Evolutionary conservation across 805 yeast species (phyloP), one percentile per base, ranked within the genome.

Genomic region (Lachancea thermotolerans): DNA sequence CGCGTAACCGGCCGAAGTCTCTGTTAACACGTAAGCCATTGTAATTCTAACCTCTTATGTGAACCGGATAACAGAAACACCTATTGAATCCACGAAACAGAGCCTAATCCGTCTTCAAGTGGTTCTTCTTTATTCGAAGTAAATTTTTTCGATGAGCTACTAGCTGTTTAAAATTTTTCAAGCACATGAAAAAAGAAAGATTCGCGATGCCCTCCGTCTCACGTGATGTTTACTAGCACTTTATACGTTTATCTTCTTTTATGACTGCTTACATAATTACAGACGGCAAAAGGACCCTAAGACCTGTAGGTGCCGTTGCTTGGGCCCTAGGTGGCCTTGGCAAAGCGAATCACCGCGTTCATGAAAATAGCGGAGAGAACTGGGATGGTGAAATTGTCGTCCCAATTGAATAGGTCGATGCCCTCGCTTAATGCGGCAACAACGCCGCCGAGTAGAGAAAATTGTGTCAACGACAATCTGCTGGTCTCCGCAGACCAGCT

Each of bases 1-100:
- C 65, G 99, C 99, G 69, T 93, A 93, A 65, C 99, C 99, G 43
- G 99, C 99, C 53, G 99, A 86, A 54, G 99, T 93, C 75, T 93
- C 99, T 50, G 98, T 85, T 67, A 91, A 80, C 64, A 91, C 89
- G 78, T 74, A 85, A 52, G 93, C 84, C 95, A 85, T 85, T 41
- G 40, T 32, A 37, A 21, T 35, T 17, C 12, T 21, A 37, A 37
- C n/a, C 25, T 37, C 39, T 37, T 37, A 8, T 21, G 15, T 30
- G 50, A 36, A 34, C 32, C 32, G 25, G 36, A 27, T 31, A 18
- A 15, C 34, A 37, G 18, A 34, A 34, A 15, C 21, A 34, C 30
- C 28, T 36, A 17, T 21, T 21, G 25, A 11, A 18, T 36, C 29
- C 30, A 18, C 43, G 10, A 11, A 27, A 40, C 33, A 40, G 27